Base-by-base conservation (phyloP, 306 rosid genomes). In the Potentilla sterilis region DNA sequence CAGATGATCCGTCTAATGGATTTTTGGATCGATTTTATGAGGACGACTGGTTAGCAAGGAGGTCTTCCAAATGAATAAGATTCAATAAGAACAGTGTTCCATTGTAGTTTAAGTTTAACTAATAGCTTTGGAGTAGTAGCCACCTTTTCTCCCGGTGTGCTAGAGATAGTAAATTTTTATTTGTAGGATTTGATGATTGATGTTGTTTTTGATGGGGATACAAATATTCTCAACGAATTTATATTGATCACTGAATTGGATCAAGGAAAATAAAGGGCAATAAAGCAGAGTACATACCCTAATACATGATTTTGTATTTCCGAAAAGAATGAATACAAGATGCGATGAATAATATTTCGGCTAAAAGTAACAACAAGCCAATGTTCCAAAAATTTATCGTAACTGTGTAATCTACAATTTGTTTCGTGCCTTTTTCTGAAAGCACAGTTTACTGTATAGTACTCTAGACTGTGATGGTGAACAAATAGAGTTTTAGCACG, bases 401-500 rank as follows among this genome's bases (percentile, higher is more conserved):
- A 11, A 68, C 77, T 40, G 34, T 38, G 62, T 80, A 79, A 83
- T 89, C 87, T 86, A 85, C 89, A 77, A 44, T 67, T 55, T 77
- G 70, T 79, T 32, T 81, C 79, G 59, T 15, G 66, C 80, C 75
- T 34, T 72, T 51, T 41, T 32, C 13, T 59, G 43, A 74, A 65
- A 51, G 66, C 49, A 52, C 70, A 58, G 71, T 79, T 82, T 62
- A 63, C 46, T 65, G 46, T 64, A 16, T 64, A 9, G 69, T 15
- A 61, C 72, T 70, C 78, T 79, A 95, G 69, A 95, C 97, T 0
- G 89, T 81, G 40, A 92, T 87, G 5, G 95, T 92, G 80, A 95
- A 95, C 83, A 92, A 85, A 81, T 89, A 95, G 40, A 92, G 66
- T 83, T 92, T 95, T 83, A 95, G 83, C 70, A 78, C 94, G 48